Evolutionary conservation across 1,284 basidiomycete genomes (phyloP), one percentile per base, ranked within the genome.

Genomic region (Ustanciosporium gigantosporum): DNA sequence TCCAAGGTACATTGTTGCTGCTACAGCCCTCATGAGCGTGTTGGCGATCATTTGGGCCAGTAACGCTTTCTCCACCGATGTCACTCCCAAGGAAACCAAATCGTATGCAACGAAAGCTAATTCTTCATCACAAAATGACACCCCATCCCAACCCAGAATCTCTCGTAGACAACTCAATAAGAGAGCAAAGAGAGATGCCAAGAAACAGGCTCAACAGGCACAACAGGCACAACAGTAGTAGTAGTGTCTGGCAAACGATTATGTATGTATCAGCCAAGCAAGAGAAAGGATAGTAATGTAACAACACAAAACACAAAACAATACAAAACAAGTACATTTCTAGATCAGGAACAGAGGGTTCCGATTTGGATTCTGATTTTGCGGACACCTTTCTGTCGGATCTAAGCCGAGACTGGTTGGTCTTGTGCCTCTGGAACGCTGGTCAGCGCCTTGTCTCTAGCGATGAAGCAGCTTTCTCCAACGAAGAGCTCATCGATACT

Each of bases 401-500:
- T 5, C 34, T 24, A 37, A 4, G 21, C 36, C 21, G 7, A 22
- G 17, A 21, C 13, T 20, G n/a, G n/a, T n/a, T n/a, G n/a, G n/a
- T n/a, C 25, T 22, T 47, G 13, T 29, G 13, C 19, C 29, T 24
- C n/a, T 6, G 31, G 25, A 2, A 59, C 38, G 2, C 31, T 35
- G 14, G 56, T 48, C 8, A 44, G 16, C 1, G 36, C 21, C 35
- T 39, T 48, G 31, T 59, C 45, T 17, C 51, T 46, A 1, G 56
- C 49, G 19, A 59, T 45, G 31, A 52, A 52, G n/a, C 45, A 44
- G 31, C 41, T 52, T 15, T 45, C 31, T 9, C 41, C 41, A 5
- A 35, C 49, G 20, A 59, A 59, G 15, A 52, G 56, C 41, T 59
- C 56, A 19, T 58, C 56, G 17, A 52, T 59, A 40, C 41, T 51